Percentiles rank a stretch among this genome's conserved stretches.
These are phyloP conservation scores for Earliella scabrosa DNA, from an alignment of 1,284 basidiomycete species.

Conservation along the genomic window DNA sequence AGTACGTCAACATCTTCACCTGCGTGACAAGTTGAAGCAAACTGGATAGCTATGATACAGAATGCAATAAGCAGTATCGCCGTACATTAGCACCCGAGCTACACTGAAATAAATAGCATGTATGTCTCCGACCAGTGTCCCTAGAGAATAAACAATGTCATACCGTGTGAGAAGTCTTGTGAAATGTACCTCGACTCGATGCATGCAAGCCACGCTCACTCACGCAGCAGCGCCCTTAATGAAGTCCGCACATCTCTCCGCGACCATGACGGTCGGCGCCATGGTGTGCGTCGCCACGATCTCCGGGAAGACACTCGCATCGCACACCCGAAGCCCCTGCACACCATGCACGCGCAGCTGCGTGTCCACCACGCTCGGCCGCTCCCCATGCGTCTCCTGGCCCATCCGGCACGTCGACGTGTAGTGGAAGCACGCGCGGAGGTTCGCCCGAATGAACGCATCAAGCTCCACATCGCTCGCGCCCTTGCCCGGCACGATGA, in stretches of 20 bases:
- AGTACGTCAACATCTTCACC: too few species aligned
- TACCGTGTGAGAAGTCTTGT: too few species aligned
- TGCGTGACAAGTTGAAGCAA: too few species aligned
- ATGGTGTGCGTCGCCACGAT: constrained; percentile 41
- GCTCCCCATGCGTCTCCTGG: constrained; percentile 28
- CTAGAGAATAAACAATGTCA: too few species aligned
- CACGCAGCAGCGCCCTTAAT: background rate
- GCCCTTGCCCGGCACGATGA: constrained; percentile 34
- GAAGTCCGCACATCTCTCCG: constrained; percentile 37
- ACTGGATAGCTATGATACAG: too few species aligned
- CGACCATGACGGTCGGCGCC: constrained; percentile 40
- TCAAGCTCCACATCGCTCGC: constrained; percentile 32
- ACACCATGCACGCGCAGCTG: constrained; percentile 53
- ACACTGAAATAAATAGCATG: too few species aligned
- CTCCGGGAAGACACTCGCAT: constrained; percentile 45
- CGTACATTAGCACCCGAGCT: too few species aligned
- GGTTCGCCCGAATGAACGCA: constrained; percentile 28
- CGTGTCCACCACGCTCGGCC: constrained; percentile 51
- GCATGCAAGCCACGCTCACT: too few species aligned
- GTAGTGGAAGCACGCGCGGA: constrained; percentile 41
- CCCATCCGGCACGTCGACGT: constrained; percentile 45
- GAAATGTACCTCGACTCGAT: too few species aligned
- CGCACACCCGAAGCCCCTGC: constrained; percentile 42
- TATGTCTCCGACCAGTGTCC: too few species aligned
- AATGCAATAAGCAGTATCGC: too few species aligned